Evolutionary conservation across 345 rosid genomes (phyloP).

Genomic region (Camelina laxa): DNA sequence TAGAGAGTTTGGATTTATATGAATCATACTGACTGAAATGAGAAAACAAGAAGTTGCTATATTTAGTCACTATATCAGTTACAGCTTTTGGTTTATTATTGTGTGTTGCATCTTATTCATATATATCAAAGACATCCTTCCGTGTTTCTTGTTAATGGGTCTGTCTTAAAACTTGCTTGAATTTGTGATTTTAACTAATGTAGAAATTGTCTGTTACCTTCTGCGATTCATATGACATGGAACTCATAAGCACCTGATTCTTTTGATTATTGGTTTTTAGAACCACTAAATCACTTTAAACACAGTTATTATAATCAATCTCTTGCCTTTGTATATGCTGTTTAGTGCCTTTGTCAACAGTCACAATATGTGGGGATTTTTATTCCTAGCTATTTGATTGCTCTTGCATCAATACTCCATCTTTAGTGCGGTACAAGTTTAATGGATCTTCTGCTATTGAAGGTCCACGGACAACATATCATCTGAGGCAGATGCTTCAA

Average conservation of each 20-base stretch:
- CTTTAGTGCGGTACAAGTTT: not conserved
- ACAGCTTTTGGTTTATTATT: no score
- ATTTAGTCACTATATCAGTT: no score
- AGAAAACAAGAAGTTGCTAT: no score
- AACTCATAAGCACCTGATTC: no score
- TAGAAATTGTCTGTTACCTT: no score
- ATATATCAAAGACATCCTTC: no score
- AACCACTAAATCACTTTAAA: not conserved
- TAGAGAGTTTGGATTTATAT: not conserved
- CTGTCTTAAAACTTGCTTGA: no score
- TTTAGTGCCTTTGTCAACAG: not conserved
- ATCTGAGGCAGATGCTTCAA: constrained; percentile 45
- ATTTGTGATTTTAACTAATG: no score
- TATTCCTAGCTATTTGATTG: not conserved
- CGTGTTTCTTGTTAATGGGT: no score
- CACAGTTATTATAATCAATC: not conserved
- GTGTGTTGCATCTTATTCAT: no score
- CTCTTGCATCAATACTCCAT: constrained; percentile 14
- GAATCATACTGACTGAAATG: no score
- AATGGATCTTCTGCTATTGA: constrained; percentile 8
- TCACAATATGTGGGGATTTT: not conserved
- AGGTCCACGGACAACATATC: constrained; percentile 48
- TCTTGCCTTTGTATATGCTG: not conserved
- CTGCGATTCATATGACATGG: not conserved
- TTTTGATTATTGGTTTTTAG: not conserved